Percentiles rank a stretch among this genome's conserved stretches.
These are phyloP conservation scores for Tilletia setariae DNA, from an alignment of 1,284 basidiomycete species.

Conservation along the genomic window DNA sequence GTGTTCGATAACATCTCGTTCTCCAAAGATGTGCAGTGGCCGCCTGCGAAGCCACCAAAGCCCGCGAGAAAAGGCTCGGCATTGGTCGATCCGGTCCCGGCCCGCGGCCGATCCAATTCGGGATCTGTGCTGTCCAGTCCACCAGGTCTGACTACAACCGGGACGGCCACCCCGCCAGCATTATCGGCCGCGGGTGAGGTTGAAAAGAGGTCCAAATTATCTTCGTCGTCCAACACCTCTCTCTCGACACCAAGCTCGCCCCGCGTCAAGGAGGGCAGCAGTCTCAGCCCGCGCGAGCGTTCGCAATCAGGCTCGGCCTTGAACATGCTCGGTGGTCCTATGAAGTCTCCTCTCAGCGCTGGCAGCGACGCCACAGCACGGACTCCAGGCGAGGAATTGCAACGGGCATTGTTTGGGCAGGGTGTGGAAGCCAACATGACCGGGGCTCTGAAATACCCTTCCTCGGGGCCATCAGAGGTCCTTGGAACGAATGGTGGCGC, in stretches of 20 bases:
- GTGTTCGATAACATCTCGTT: slow-evolving; percentile 52
- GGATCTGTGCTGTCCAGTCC: slow-evolving; percentile 6
- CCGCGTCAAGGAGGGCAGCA: too few relatives aligned
- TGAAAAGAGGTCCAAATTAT: neutral
- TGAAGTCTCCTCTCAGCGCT: too few relatives aligned
- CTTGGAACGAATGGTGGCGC: neutral
- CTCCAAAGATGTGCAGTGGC: slow-evolving; percentile 44
- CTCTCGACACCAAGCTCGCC: neutral
- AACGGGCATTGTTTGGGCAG: neutral
- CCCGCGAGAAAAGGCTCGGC: neutral
- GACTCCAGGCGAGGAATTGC: neutral
- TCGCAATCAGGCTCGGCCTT: neutral
- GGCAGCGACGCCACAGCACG: too few relatives aligned
- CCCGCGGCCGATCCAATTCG: slow-evolving; percentile 22
- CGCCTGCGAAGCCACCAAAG: neutral
- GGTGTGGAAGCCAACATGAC: neutral
- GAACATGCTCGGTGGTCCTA: neutral
- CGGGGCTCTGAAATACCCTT: neutral
- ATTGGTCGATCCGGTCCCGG: slow-evolving; percentile 9
- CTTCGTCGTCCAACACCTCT: neutral
- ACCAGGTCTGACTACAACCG: neutral
- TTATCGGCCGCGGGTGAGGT: neutral
- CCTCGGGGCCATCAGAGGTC: neutral
- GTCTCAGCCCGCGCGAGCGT: neutral
- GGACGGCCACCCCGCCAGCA: too few relatives aligned